Conservation (phyloP, 768 basidiomycete genomes). For the Podaxis mareebaensis region DNA sequence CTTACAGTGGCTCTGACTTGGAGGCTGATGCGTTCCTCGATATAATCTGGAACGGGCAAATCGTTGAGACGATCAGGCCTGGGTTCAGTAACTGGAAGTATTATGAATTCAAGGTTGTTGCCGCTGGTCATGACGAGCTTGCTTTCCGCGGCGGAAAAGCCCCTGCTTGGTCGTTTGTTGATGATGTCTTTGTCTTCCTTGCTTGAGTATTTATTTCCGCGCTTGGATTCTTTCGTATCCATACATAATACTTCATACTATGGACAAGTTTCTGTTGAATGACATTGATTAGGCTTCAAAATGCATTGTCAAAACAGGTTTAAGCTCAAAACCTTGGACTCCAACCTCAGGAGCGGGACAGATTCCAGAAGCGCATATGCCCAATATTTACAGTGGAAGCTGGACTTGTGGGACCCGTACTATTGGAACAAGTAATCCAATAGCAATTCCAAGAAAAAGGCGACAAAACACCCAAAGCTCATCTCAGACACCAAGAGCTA, state of each 20-base stretch:
- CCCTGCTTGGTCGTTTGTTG: constrained; percentile 51
- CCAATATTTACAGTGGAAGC: too few species aligned
- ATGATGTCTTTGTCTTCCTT: constrained; percentile 37
- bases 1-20: constrained; percentile 33
- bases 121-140: constrained; percentile 35
- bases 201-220: not conserved
- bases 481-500: too few species aligned
- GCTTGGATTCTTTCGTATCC: not conserved
- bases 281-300: too few species aligned
- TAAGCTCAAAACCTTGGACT: too few species aligned
- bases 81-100: constrained; percentile 41
- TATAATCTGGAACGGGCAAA: constrained; percentile 43
- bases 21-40: constrained; percentile 39
- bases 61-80: constrained; percentile 32
- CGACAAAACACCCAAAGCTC: too few species aligned
- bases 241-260: not conserved
- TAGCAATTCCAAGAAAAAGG: too few species aligned
- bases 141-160: constrained; percentile 44
- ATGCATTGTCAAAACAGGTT: too few species aligned
- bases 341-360: too few species aligned
- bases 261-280: not conserved
- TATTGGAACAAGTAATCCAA: too few species aligned
- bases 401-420: too few species aligned
- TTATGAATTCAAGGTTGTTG: constrained; percentile 36
- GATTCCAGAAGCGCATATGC: too few species aligned